phyloP scores from a whole-genome alignment of 2,329 filamentous ascomycete species.

The Fusarium mexicanum region DNA sequence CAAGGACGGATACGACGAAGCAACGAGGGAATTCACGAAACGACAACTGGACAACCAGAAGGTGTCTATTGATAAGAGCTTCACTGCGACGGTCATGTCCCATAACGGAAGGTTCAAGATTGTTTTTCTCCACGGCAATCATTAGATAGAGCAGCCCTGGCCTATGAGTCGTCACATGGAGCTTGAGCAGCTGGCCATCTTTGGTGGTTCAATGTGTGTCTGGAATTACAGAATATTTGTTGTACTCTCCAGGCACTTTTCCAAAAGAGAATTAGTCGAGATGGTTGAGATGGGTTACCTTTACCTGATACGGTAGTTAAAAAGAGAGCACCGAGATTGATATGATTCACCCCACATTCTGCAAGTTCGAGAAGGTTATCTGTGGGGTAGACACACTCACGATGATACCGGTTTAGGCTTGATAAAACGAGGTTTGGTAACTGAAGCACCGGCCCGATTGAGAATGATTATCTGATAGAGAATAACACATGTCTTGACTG shows the following conservation, averaged over 20 bases:
- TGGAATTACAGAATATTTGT: neutral
- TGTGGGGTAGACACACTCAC: neutral
- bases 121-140: slow-evolving; percentile 19
- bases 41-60: neutral
- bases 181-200: neutral
- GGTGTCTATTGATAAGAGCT: slow-evolving; percentile 26
- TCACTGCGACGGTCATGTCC: slow-evolving; percentile 27
- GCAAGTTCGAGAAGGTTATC: neutral
- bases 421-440: neutral
- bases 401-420: neutral
- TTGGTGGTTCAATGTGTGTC: too few species aligned
- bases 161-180: neutral
- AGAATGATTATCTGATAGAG: neutral
- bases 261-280: neutral
- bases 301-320: neutral
- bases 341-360: neutral
- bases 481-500: too few species aligned
- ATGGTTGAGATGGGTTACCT: neutral
- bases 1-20: slow-evolving; percentile 25
- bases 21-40: slow-evolving; percentile 21
- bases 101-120: slow-evolving; percentile 28
- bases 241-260: neutral
- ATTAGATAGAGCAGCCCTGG: neutral
- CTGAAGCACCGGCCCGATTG: neutral
- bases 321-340: slow-evolving; percentile 5